These are phyloP conservation scores for Atractiella rhizophila DNA, from an alignment of 768 basidiomycete genomes.

Conservation along the genomic window DNA sequence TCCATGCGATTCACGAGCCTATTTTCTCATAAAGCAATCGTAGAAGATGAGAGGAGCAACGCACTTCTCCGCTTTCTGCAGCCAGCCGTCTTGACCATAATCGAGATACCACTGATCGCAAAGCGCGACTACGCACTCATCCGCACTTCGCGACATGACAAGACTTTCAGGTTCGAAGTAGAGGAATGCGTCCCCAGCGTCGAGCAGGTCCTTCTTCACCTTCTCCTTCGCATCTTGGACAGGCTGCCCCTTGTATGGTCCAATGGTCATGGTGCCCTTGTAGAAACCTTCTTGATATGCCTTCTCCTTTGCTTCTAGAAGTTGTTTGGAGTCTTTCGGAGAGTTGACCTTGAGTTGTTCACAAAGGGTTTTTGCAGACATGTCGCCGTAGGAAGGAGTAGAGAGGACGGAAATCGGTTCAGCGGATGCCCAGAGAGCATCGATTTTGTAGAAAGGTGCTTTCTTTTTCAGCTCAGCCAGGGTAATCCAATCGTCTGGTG, in stretches of 20 bases:
- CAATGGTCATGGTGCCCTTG: conserved; percentile 66
- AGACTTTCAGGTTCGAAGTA: conserved; percentile 89
- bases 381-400: conserved; percentile 76
- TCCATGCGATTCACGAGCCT: conserved; percentile 68
- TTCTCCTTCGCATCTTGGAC: conserved; percentile 81
- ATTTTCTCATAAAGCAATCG: background rate
- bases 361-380: conserved; percentile 59
- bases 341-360: conserved; percentile 82
- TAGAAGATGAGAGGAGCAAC: conserved; percentile 14
- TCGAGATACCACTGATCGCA: conserved; percentile 99
- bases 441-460: conserved; percentile 82
- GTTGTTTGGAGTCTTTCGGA: conserved; percentile 73
- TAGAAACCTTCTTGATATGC: conserved; percentile 99
- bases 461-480: conserved; percentile 82
- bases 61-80: conserved; percentile 53
- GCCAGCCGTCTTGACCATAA: conserved; percentile 82
- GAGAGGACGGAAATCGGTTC: conserved; percentile 68
- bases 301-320: conserved; percentile 88
- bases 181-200: conserved; percentile 46
- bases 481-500: conserved; percentile 84
- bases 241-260: conserved; percentile 63
- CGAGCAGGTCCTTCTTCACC: conserved; percentile 62
- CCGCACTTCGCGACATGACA: conserved; percentile 68
- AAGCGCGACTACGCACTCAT: conserved; percentile 90
- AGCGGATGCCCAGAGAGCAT: conserved; percentile 58